Conservation (phyloP, 345 rosid species). For the Sisymbrium altissimum region DNA sequence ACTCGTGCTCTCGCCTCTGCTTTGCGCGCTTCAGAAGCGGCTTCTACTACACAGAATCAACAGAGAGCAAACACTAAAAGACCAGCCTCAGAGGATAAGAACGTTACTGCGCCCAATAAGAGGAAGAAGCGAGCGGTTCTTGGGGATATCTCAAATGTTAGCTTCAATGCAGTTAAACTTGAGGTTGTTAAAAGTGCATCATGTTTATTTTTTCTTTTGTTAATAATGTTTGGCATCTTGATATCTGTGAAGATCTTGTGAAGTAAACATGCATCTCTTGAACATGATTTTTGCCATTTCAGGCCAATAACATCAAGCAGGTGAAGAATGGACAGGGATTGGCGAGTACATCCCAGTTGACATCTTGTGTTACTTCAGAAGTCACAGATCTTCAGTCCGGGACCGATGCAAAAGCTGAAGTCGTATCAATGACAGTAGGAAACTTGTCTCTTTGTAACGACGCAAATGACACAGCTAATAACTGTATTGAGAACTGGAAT, state of each 20-base stretch:
- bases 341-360: conserved; percentile 38
- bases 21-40: conserved; percentile 37
- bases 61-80: conserved; percentile 49
- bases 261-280: conserved; percentile 12
- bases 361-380: conserved; percentile 35
- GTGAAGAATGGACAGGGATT: conserved; percentile 32
- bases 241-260: conserved; percentile 8
- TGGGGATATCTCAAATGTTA: conserved; percentile 70
- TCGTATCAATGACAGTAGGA: conserved; percentile 6
- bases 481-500: conserved; percentile 11
- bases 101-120: conserved; percentile 33
- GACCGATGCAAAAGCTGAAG: conserved; percentile 12
- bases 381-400: conserved; percentile 26
- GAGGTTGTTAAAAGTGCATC: conserved; percentile 39
- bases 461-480: conserved; percentile 16
- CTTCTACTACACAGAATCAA: conserved; percentile 34
- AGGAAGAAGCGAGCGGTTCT: conserved; percentile 60
- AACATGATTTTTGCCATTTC: conserved; percentile 13
- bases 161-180: conserved; percentile 44
- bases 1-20: conserved; percentile 80
- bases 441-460: conserved; percentile 4
- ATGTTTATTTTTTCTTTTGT: not conserved
- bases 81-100: conserved; percentile 53
- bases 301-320: conserved; percentile 60
- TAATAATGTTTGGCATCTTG: not conserved